Conservation (phyloP, 1,284 basidiomycete species). For the Agroathelia rolfsii region DNA sequence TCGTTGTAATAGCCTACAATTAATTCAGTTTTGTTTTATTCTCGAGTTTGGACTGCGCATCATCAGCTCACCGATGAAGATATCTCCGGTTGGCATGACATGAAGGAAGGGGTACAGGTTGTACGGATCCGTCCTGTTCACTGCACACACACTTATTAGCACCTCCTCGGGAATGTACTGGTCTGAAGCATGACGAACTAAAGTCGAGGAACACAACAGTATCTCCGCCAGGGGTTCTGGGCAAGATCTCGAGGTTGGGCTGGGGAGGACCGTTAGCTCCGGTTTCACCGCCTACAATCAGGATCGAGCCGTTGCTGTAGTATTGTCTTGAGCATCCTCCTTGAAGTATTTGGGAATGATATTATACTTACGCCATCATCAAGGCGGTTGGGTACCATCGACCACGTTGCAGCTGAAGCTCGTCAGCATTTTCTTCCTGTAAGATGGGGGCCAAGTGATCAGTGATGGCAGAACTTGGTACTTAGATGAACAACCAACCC, state of each 20-base stretch:
- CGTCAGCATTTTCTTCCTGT: slow-evolving; percentile 53
- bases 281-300: slow-evolving; percentile 64
- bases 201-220: slow-evolving; percentile 35
- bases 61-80: slow-evolving; percentile 63
- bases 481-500: slow-evolving; percentile 23
- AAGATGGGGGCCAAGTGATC: no score
- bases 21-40: no score
- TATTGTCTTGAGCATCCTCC: no score
- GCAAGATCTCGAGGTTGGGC: slow-evolving; percentile 56
- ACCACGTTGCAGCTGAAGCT: slow-evolving; percentile 46
- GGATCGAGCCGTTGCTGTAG: slow-evolving; percentile 64
- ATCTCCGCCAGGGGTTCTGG: slow-evolving; percentile 30
- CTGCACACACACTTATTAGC: not conserved
- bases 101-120: slow-evolving; percentile 72
- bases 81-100: slow-evolving; percentile 50
- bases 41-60: no score
- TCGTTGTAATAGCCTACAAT: slow-evolving; percentile 63
- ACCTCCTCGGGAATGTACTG: not conserved
- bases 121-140: slow-evolving; percentile 55
- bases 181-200: no score
- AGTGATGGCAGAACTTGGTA: not conserved
- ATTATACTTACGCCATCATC: slow-evolving; percentile 46
- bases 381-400: slow-evolving; percentile 67
- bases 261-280: slow-evolving; percentile 58
- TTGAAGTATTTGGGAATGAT: no score